phyloP scores from a whole-genome alignment of 192 early-diverging fungal genomes.

The Coemansia asiatica region DNA sequence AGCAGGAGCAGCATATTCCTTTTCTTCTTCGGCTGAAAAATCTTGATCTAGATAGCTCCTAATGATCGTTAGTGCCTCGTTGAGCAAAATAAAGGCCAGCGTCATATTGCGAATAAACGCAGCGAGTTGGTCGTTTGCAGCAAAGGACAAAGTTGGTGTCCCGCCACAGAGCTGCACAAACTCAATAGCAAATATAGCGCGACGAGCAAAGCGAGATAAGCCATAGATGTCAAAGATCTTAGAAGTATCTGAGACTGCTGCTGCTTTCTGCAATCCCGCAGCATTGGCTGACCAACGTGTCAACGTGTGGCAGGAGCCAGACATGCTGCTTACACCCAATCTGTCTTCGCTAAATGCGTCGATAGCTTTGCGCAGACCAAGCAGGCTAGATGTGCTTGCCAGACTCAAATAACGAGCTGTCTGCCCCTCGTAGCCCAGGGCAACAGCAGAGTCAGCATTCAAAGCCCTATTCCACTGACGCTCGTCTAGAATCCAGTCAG shows the following conservation, averaged over 20 bases:
- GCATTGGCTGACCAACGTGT: slow-evolving; percentile 27
- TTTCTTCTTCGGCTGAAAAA: neutral
- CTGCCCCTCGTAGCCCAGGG: neutral
- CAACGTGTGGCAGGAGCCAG: slow-evolving; percentile 28
- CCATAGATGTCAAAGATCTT: slow-evolving; percentile 21
- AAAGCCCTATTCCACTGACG: slow-evolving; percentile 9
- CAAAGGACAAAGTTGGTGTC: neutral
- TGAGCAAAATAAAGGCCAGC: slow-evolving; percentile 42
- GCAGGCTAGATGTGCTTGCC: slow-evolving; percentile 16
- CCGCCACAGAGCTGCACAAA: slow-evolving; percentile 20
- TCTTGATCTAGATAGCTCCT: slow-evolving; percentile 7
- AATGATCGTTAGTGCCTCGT: slow-evolving; percentile 26
- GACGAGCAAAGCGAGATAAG: slow-evolving; percentile 34
- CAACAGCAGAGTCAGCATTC: slow-evolving; percentile 14
- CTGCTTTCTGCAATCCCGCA: neutral
- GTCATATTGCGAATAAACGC: slow-evolving; percentile 24
- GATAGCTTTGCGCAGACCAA: slow-evolving; percentile 31
- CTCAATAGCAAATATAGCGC: slow-evolving; percentile 35
- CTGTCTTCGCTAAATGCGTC: slow-evolving; percentile 2
- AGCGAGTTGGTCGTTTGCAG: neutral
- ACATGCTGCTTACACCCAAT: neutral
- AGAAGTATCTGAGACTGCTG: neutral
- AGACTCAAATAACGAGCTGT: slow-evolving; percentile 12
- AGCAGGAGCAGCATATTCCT: too few species aligned
- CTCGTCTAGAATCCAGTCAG: slow-evolving; percentile 30